Base-by-base conservation (phyloP, 2,329 filamentous ascomycete species). In the Bertia moriformis region DNA sequence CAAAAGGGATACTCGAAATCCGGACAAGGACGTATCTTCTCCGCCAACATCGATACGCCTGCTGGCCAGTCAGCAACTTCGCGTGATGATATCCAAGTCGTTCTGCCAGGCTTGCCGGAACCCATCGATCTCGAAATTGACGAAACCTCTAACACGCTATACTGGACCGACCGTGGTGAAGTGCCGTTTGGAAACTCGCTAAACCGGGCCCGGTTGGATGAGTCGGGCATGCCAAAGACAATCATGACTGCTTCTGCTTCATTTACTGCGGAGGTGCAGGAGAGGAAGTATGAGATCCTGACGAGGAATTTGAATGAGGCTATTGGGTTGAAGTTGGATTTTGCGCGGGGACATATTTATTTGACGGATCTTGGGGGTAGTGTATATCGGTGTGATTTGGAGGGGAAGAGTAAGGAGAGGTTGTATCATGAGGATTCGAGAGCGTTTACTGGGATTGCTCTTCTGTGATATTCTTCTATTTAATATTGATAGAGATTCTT, bases 111-210 rank as follows among this genome's bases (percentile, higher is more conserved):
- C 1, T 52, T 75, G 5, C 69, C 71, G 0, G 71, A 76, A 48
- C 67, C 69, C 0, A 69, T 78, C 42, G 71, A 78, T 45, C 51
- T 78, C 0, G 69, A 73, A 20, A 46, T 76, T 1, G 69, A 76
- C 14, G 58, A 61, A 12, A 52, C 57, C 0, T 48, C 49, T 2
- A 49, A 59, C 19, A 55, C 50, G 1, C 53, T 78, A 18, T 78
- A 71, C 50, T 78, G 73, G 73, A 75, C 73, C 0, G 73, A 78
- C 44, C 58, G 73, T 0, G 74, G 73, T 3, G 73, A 78, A 44
- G 51, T 66, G 1, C 72, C 72, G 0, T 48, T 52, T 5, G 73
- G 73, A 0, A 74, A 72, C 47, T 63, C 62, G 10, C 44, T 78
- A 41, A 71, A 74, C 47, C 50, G 58, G 4, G 54, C 54, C 1